Evolutionary conservation across 768 basidiomycete species (phyloP).

Genomic region (Termitomyces sp.): DNA sequence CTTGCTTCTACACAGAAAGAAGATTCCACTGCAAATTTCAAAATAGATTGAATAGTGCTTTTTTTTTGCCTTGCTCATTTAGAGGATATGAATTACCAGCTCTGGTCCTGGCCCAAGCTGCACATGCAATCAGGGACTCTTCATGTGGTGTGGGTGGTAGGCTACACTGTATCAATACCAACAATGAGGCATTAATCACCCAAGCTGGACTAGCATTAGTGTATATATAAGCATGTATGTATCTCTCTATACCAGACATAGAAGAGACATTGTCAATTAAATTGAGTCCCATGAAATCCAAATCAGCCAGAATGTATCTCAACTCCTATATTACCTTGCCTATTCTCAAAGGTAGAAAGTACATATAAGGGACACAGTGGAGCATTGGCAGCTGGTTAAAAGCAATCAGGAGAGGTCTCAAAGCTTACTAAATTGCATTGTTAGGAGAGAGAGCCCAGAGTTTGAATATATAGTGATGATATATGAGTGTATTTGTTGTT

Average conservation of each 20-base stretch:
- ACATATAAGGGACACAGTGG: background rate
- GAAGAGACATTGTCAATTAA: background rate
- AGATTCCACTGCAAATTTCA: background rate
- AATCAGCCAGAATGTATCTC: slow-evolving; percentile 1
- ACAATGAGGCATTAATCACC: background rate
- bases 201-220: background rate
- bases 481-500: no score
- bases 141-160: no score
- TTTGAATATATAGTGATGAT: background rate
- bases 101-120: background rate
- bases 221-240: no score
- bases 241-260: background rate
- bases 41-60: background rate
- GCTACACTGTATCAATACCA: background rate
- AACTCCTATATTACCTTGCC: slow-evolving; percentile 2
- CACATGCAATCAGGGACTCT: background rate
- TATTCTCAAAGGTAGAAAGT: background rate
- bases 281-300: background rate
- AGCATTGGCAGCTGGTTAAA: background rate
- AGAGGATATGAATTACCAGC: background rate
- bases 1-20: background rate
- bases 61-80: background rate
- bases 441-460: background rate
- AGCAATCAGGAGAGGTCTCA: background rate
- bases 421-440: background rate